phyloP scores from a whole-genome alignment of 108 stramenopile species.

The Cyclotella cryptica region DNA sequence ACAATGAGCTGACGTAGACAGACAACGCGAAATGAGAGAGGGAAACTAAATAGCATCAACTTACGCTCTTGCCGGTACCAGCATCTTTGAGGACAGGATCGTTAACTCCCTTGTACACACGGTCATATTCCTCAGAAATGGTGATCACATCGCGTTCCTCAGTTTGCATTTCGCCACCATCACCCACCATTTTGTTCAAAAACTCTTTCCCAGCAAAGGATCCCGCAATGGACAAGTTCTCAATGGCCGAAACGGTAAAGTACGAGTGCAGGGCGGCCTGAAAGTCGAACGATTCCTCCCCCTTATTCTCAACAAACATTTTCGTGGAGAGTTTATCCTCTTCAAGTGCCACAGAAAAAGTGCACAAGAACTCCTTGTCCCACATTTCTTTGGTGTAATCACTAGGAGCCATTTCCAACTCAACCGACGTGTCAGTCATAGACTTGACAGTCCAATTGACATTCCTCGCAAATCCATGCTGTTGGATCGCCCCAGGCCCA shows the following conservation, averaged over 20 bases:
- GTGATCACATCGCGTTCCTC: constrained; percentile 87
- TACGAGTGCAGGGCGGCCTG: constrained; percentile 96
- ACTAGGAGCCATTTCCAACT: constrained; percentile 79
- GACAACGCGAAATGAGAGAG: not conserved
- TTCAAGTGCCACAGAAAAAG: constrained; percentile 82
- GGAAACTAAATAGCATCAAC: constrained; percentile 18
- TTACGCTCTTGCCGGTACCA: constrained; percentile 85
- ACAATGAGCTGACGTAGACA: not conserved
- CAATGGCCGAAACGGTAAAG: constrained; percentile 91
- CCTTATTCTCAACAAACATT: constrained; percentile 88
- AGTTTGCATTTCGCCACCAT: constrained; percentile 88
- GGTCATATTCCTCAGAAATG: constrained; percentile 91
- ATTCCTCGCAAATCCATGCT: constrained; percentile 98
- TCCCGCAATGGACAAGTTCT: constrained; percentile 88
- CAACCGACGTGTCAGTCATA: constrained; percentile 75
- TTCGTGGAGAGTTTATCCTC: constrained; percentile 85
- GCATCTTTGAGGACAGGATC: constrained; percentile 91
- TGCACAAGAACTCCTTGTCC: constrained; percentile 93
- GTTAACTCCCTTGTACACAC: constrained; percentile 94
- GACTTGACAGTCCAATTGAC: constrained; percentile 90
- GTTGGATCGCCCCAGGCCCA: constrained; percentile 93
- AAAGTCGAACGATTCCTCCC: constrained; percentile 90
- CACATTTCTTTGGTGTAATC: constrained; percentile 97
- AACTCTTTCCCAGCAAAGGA: constrained; percentile 92
- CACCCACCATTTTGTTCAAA: constrained; percentile 88